Evolutionary conservation across 1,284 basidiomycete genomes (phyloP), one percentile per base, ranked within the genome.

Genomic region (Sporisorium reilianum): DNA sequence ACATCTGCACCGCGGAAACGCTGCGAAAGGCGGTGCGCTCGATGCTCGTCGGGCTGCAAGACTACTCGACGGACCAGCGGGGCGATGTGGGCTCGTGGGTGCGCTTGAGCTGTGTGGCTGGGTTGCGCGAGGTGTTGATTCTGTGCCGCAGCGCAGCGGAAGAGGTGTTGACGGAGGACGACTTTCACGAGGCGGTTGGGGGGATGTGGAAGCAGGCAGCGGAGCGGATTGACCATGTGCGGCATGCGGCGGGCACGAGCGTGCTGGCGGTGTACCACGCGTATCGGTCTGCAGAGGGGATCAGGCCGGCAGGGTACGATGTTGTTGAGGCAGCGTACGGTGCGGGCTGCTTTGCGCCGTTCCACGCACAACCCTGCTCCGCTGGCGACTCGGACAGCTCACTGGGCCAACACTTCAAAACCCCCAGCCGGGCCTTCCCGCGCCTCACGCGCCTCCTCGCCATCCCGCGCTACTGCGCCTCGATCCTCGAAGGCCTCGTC

Each of bases 71-170:
- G 32, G 97, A 99, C 82, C 92, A 97, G 85, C 89, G 97, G 62
- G 97, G 97, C 5, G 97, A 99, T 82, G 93, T 99, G 25, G 97
- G 97, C 28, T 97, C 95, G 0, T 98, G 95, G 95, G 89, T 97
- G 30, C 91, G 97, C 53, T 88, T 92, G n/a, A 64, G 90, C 42
- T 90, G 90, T 80, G 87, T 93, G 68, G 87, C 88, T 52, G 90
- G 91, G 18, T 80, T 94, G 18, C 44, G 69, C 30, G 61, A 77
- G 91, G 89, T 84, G 88, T 90, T 64, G 79, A 85, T n/a, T 87
- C 88, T 11, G 82, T 92, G 44, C 5, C 23, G 62, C 1, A 22
- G 23, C 14, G 1, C n/a, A 1, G 10, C 30, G 4, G 5, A 25
- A 1, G 5, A 25, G 1, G 58, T 51, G 40, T 5, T 79, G 6